Evolutionary conservation across 2,329 filamentous ascomycete genomes (phyloP), one percentile per base, ranked within the genome.

Genomic region (Hysterium pulicare): DNA sequence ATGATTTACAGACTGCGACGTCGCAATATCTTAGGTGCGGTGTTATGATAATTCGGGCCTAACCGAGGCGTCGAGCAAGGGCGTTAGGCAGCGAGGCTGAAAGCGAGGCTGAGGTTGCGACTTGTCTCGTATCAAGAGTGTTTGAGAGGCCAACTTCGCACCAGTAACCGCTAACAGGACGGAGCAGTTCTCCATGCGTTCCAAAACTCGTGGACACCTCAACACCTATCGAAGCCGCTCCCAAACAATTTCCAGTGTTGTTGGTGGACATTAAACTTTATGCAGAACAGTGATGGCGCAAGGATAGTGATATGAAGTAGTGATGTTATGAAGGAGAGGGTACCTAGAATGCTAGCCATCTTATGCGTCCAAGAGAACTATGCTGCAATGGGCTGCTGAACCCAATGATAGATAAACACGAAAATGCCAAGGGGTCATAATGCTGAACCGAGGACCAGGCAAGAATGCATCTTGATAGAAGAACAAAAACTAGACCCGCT

Each of bases 1-100:
- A 49, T 64, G 60, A 64, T 63, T 55, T 49, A 42, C 60, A 43
- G 53, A 41, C 49, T 61, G 58, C 50, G 54, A 62, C 62, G 50
- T 59, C 54, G 57, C 38, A 47, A 50, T 41, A 51, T 51, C 49
- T 58, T 59, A 59, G 41, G 15, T 13, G 24, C 24, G 7, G 24
- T 28, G 24, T 8, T 28, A 28, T 28, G 13, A 13, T n/a, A n/a
- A n/a, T n/a, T n/a, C n/a, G n/a, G n/a, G n/a, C n/a, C n/a, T n/a
- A n/a, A n/a, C n/a, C n/a, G n/a, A n/a, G n/a, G n/a, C n/a, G n/a
- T n/a, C n/a, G n/a, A n/a, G n/a, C n/a, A n/a, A n/a, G n/a, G n/a
- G n/a, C n/a, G n/a, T n/a, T n/a, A n/a, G n/a, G n/a, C n/a, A n/a
- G n/a, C n/a, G n/a, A n/a, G n/a, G n/a, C n/a, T n/a, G n/a, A n/a